These are phyloP conservation scores for Chalciporus chontae DNA, from an alignment of 768 basidiomycete species.

Conservation along the genomic window DNA sequence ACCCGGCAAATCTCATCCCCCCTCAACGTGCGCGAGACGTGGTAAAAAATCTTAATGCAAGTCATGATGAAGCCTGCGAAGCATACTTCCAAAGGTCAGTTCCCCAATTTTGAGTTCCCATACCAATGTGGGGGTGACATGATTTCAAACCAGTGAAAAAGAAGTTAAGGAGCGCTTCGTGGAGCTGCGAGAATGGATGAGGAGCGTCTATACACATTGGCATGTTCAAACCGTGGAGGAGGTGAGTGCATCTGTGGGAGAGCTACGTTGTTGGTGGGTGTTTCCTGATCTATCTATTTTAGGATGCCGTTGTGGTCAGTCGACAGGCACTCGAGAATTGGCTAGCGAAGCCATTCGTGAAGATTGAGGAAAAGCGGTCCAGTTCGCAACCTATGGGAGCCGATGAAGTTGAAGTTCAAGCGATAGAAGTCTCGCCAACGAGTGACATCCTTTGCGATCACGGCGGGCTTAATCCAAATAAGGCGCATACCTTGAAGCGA, in stretches of 20 bases:
- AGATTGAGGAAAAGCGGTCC: conserved; percentile 21
- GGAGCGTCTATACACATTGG: conserved; percentile 64
- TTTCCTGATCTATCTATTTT: conserved; percentile 15
- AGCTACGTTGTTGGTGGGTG: conserved; percentile 4
- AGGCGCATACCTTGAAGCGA: conserved; percentile 63
- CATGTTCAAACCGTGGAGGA: conserved; percentile 42
- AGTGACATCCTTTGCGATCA: conserved; percentile 62
- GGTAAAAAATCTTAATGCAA: conserved; percentile 52
- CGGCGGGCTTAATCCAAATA: conserved; percentile 55
- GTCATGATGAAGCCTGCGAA: conserved; percentile 52
- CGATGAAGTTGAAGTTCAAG: conserved; percentile 18
- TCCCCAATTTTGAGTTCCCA: conserved; percentile 15
- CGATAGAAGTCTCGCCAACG: conserved; percentile 25
- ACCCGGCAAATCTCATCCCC: conserved; percentile 36
- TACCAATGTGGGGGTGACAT: conserved; percentile 14
- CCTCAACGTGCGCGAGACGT: conserved; percentile 53
- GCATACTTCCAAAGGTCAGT: conserved; percentile 46
- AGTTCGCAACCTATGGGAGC: conserved; percentile 14
- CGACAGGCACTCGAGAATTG: conserved; percentile 58
- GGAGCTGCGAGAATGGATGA: conserved; percentile 49
- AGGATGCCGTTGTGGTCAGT: conserved; percentile 61
- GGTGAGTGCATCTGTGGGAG: conserved; percentile 35
- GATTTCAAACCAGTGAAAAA: conserved; percentile 38
- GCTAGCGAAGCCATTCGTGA: conserved; percentile 40
- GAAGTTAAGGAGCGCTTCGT: conserved; percentile 43